Evolutionary conservation across 306 rosid genomes (phyloP).

Genomic region (Ziziphus jujuba): DNA sequence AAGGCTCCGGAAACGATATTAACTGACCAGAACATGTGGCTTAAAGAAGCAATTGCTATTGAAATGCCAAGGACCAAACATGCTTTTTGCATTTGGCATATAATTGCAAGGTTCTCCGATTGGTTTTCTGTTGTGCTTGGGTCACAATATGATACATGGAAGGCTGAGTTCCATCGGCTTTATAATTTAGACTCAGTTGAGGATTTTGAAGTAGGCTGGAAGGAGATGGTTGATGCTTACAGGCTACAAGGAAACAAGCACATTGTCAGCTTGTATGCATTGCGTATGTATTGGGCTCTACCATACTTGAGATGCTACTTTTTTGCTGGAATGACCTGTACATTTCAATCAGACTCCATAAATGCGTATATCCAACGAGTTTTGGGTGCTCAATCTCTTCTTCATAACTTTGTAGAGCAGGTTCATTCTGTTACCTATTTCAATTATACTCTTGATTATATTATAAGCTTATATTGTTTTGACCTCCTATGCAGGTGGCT

Average conservation of each 20-base stretch:
- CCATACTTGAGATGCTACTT: not conserved
- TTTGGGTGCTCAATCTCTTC: not conserved
- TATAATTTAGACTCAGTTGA: not conserved
- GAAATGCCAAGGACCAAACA: not conserved
- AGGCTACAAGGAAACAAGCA: not conserved
- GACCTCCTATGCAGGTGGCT: not conserved
- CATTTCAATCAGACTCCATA: not conserved
- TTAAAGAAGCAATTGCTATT: not conserved
- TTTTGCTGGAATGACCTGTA: not conserved
- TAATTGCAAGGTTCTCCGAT: not conserved
- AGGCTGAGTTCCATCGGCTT: conserved; percentile 2
- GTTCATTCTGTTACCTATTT: not conserved
- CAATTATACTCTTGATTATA: not conserved
- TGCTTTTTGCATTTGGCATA: conserved; percentile 1
- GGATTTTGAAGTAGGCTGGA: not conserved
- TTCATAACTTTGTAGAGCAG: not conserved
- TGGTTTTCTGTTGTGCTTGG: not conserved
- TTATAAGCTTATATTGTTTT: not conserved
- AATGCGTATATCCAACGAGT: not conserved
- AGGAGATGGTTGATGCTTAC: not conserved
- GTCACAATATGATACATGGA: not conserved
- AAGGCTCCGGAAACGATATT: not conserved
- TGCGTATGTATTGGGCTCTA: not conserved
- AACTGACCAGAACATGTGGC: not conserved
- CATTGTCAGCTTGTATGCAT: not conserved